Percentiles rank a stretch among this genome's conserved stretches.
Evolutionary conservation across 176 grass and related monocot species (phyloP).

Genomic region (Oryza nivara): DNA sequence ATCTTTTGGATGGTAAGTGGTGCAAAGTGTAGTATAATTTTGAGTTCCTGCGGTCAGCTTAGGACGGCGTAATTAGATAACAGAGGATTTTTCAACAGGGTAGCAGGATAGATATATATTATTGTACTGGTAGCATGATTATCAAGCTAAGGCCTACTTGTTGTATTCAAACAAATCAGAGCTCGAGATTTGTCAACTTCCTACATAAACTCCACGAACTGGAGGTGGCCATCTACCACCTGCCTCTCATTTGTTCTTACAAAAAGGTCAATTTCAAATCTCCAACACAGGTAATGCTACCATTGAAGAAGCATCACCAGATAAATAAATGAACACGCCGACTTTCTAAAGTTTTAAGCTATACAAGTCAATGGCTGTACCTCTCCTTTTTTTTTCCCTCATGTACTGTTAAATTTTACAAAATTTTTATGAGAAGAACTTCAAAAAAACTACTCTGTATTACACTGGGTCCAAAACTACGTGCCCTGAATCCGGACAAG

Average conservation of each 20-base stretch:
- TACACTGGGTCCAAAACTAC: neutral
- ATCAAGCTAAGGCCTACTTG: neutral
- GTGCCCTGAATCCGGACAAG: constrained; percentile 9
- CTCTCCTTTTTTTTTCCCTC: neutral
- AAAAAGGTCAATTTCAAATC: neutral
- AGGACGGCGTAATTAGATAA: constrained; percentile 10
- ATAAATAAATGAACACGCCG: neutral
- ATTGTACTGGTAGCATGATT: constrained; percentile 23
- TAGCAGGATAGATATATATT: neutral
- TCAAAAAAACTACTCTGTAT: neutral
- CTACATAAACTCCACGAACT: neutral
- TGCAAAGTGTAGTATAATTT: neutral
- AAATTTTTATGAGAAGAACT: neutral
- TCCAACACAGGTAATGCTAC: neutral
- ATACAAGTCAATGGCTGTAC: constrained; percentile 6
- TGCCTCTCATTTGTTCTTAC: neutral
- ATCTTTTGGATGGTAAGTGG: neutral
- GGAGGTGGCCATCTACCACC: constrained; percentile 12
- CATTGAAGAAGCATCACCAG: neutral
- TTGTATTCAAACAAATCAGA: constrained; percentile 37
- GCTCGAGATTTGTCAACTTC: constrained; percentile 45
- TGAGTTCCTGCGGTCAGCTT: neutral
- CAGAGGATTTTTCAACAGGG: neutral
- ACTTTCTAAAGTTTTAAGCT: neutral
- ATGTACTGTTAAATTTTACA: neutral